These are phyloP conservation scores for Anisodus tanguticus DNA, from an alignment of 257 asterid species.

Conservation along the genomic window DNA sequence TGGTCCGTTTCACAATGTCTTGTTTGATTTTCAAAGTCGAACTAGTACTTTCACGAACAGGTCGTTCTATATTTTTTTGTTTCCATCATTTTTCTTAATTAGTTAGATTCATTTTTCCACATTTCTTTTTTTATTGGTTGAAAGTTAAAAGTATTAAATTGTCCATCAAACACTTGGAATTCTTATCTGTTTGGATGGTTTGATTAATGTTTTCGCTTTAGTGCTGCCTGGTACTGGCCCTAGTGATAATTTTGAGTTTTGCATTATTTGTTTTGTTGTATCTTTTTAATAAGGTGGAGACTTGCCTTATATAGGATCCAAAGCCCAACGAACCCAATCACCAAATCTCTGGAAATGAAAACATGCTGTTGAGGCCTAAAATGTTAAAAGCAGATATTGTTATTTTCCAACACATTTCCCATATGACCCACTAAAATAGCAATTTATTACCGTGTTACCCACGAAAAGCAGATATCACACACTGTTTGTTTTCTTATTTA, in stretches of 20 bases:
- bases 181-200: not conserved
- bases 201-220: not conserved
- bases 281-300: not conserved
- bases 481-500: no score
- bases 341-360: conserved; percentile 18
- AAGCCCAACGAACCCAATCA: not conserved
- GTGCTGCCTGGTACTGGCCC: not conserved
- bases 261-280: not conserved
- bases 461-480: not conserved
- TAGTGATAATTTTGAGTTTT: not conserved
- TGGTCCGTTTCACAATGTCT: not conserved
- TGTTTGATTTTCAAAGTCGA: not conserved
- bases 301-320: conserved; percentile 1
- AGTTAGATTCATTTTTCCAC: not conserved
- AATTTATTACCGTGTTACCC: not conserved
- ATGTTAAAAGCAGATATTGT: not conserved
- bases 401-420: not conserved
- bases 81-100: not conserved
- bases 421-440: not conserved
- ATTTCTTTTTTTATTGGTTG: not conserved
- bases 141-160: not conserved
- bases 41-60: not conserved
- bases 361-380: not conserved
- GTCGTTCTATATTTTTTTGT: not conserved
- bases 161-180: not conserved